These are phyloP conservation scores for Sugiyamaella qingdaonensis DNA, from an alignment of 805 yeast genomes.

Conservation along the genomic window DNA sequence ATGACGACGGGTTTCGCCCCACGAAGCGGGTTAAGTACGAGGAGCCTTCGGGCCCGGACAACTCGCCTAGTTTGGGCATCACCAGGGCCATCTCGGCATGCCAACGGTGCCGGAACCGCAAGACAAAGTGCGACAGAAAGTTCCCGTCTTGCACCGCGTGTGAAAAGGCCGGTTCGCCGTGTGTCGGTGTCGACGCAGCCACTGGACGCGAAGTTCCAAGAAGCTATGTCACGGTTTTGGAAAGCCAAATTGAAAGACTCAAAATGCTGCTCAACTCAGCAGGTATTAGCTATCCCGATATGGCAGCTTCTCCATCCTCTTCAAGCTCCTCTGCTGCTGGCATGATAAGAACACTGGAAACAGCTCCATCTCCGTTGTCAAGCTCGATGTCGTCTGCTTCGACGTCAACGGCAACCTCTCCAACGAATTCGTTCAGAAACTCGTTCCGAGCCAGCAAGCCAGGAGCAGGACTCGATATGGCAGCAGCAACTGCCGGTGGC, in stretches of 20 bases:
- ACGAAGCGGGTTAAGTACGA: too few species aligned
- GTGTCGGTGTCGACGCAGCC: slow-evolving; percentile 82
- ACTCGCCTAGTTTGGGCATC: not conserved
- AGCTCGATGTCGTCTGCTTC: not conserved
- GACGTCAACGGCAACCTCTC: not conserved
- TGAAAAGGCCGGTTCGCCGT: slow-evolving; percentile 59
- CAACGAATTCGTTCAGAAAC: not conserved
- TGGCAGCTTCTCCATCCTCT: not conserved
- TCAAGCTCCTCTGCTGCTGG: not conserved
- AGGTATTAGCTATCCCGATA: slow-evolving; percentile 29
- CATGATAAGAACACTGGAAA: not conserved
- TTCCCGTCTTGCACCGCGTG: slow-evolving; percentile 67
- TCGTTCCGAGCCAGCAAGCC: not conserved
- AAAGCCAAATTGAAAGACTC: slow-evolving; percentile 55
- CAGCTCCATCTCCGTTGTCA: not conserved
- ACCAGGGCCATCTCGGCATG: slow-evolving; percentile 72
- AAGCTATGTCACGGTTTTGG: slow-evolving; percentile 62
- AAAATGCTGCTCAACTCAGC: slow-evolving; percentile 45
- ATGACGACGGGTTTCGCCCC: too few species aligned
- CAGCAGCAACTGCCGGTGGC: not conserved
- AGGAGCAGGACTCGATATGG: not conserved
- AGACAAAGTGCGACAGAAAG: slow-evolving; percentile 62
- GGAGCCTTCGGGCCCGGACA: too few species aligned
- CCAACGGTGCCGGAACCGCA: slow-evolving; percentile 69
- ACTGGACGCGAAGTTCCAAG: slow-evolving; percentile 85